Base-by-base conservation (phyloP, 2,329 filamentous ascomycete genomes). In the Colletotrichum chlorophyti region DNA sequence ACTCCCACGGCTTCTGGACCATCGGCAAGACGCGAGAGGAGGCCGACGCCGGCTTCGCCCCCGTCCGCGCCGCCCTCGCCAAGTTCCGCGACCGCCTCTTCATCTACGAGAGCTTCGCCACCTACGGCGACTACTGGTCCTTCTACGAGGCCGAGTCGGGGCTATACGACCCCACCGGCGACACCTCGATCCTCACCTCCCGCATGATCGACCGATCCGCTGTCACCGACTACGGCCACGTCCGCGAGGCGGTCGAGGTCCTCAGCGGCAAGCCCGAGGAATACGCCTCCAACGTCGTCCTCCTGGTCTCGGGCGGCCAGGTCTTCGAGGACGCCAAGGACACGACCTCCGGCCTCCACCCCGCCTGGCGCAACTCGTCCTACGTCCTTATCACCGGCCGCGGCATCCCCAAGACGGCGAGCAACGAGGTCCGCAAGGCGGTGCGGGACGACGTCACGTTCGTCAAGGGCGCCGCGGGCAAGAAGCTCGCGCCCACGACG, bases 401-500 rank as follows among this genome's bases (percentile, higher is more conserved):
- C 26, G 48, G 53, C 12, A 40, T 68, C 14, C 52, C 65, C 19
- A 63, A 35, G 11, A 61, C 53, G 4, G 58, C 63, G 6, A 62
- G 63, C 19, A 15, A 31, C 11, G 66, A 60, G 8, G 40, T 61
- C 21, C 63, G 65, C 21, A 38, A 59, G 37, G 57, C 48, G 6
- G 58, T 67, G 15, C 60, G 62, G 29, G 61, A 70, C 47, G 65
- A 70, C 49, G 49, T 70, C 24, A 72, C 69, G 3, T 66, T 60
- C 29, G 62, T 68, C 43, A 70, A 70, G 58, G 68, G 65, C 24
- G 66, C 58, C 15, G 68, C 69, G 8, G 62, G 72, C 6, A 70
- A 72, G 53, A 65, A 63, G 4, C 60, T 79, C 14, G 72, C 75
- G 2, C 76, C 76, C 1, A 63, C 71, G 37, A 74, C 71, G 6